Evolutionary conservation across 805 yeast genomes (phyloP).

Genomic region (Tetrapisispora pingtungensis): DNA sequence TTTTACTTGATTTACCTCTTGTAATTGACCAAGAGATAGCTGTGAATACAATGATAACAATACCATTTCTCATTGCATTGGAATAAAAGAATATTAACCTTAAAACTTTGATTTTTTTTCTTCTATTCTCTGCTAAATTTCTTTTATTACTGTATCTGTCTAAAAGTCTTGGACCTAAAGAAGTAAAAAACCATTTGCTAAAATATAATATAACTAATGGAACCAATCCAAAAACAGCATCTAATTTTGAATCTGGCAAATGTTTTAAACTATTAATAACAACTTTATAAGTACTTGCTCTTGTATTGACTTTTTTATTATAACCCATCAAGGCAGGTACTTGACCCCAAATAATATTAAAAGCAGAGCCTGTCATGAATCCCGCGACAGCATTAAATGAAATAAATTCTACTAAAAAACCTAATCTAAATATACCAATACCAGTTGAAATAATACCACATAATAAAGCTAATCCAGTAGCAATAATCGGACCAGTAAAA

Average conservation of each 20-base stretch:
- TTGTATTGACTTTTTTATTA: constrained; percentile 54
- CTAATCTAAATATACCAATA: constrained; percentile 71
- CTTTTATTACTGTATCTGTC: constrained; percentile 35
- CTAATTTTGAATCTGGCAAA: constrained; percentile 55
- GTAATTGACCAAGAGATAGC: constrained; percentile 72
- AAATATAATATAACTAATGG: constrained; percentile 59
- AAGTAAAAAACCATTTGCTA: constrained; percentile 57
- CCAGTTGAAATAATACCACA: constrained; percentile 84
- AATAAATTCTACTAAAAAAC: constrained; percentile 80
- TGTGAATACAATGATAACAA: constrained; percentile 73
- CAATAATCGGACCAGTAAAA: constrained; percentile 57
- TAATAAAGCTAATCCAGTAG: constrained; percentile 65
- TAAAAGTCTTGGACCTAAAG: constrained; percentile 46
- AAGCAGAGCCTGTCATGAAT: constrained; percentile 91
- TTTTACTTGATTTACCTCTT: constrained; percentile 36
- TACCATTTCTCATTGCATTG: constrained; percentile 70
- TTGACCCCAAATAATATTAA: constrained; percentile 74
- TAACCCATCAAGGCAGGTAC: constrained; percentile 81
- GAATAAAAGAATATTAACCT: constrained; percentile 52
- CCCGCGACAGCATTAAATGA: constrained; percentile 90
- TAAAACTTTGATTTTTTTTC: constrained; percentile 5
- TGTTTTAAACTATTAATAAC: constrained; percentile 64
- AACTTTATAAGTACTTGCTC: constrained; percentile 58
- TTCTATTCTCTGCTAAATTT: background rate
- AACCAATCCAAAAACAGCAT: constrained; percentile 85